Base-by-base conservation (phyloP, 768 basidiomycete genomes). In the Crepidotus variabilis region DNA sequence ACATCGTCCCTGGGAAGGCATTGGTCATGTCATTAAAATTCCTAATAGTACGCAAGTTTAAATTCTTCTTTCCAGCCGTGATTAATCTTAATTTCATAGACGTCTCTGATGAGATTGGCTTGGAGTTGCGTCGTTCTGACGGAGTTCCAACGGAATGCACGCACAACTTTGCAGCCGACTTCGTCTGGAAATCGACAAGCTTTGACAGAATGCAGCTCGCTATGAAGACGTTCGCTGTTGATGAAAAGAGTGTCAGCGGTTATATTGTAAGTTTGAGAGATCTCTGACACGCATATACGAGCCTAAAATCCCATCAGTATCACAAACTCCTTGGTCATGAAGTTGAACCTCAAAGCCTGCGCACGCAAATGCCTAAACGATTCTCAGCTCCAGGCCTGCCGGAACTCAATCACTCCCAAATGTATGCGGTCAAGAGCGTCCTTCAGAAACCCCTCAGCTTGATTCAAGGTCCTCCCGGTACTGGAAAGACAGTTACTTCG, bases 121-220 rank as follows among this genome's bases (percentile, higher is more conserved):
- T 99, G 62, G 97, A 99, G 69, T 77, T 99, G 22, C 80, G 94
- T 56, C 79, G 90, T 48, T 86, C 91, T 1, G 96, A 98, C 62
- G 93, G 93, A 14, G 94, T 96, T 6, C 97, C 97, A 5, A 85
- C 88, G 16, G 96, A 98, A 32, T 85, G 93, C 72, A 94, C 93
- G 0, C 93, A 95, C 67, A 92, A 92, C 63, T 98, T 97, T 65
- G 87, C 92, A 0, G 97, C 89, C n/a, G 97, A 99, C 70, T 99
- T 98, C 66, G 96, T 99, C 4, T 99, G 97, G 97, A 99, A 99
- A 73, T 95, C 94, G 4, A 99, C 97, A 1, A 98, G 96, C 71
- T 99, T 99, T 65, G 97, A 99, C 70, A 82, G 97, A 50, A 99
- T 99, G 97, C 97, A 99, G 69, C 81, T 94, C 33, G 96, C 97